Evolutionary conservation across 352 stramenopile species (phyloP), one percentile per base, ranked within the genome.

Genomic region (Globisporangium polare): DNA sequence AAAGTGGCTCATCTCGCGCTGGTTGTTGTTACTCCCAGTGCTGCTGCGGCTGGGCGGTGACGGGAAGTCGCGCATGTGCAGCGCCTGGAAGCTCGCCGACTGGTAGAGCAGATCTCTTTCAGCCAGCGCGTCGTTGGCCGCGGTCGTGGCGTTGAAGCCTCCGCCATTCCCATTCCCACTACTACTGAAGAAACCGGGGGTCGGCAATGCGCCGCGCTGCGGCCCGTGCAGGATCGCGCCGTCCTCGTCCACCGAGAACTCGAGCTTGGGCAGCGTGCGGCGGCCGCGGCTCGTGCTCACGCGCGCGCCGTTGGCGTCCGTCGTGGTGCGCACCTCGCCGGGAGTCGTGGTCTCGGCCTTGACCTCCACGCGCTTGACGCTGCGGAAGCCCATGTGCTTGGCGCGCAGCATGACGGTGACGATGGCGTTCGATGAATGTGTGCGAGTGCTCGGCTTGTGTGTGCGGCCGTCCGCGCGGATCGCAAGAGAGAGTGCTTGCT

Each of bases 351-450:
- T 94, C 72, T 94, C 85, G 15, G 85, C 85, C 69, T 94, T 94
- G n/a, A 94, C 78, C 53, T 94, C 83, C 27, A 94, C 85, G 65
- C 79, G 77, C 46, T 77, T 77, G 59, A 92, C 80, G 63, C 74
- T 90, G 64, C 87, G 88, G 66, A 94, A 92, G 27, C 83, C 81
- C 76, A 92, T 90, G 71, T 86, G 70, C 74, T 90, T 92, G n/a
- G 72, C 78, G 29, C 80, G 78, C 52, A 88, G 56, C 83, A 92
- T 92, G 20, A 26, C 41, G 9, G n/a, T n/a, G n/a, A n/a, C n/a
- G n/a, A n/a, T n/a, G n/a, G n/a, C n/a, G n/a, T n/a, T n/a, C n/a
- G n/a, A n/a, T n/a, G n/a, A n/a, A 3, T 46, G 5, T 43, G 31
- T 63, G 8, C n/a, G 53, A 26, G 39, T 52, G 24, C 10, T 13